phyloP scores from a whole-genome alignment of 78 protist species.

The Monosiga brevicollis region DNA sequence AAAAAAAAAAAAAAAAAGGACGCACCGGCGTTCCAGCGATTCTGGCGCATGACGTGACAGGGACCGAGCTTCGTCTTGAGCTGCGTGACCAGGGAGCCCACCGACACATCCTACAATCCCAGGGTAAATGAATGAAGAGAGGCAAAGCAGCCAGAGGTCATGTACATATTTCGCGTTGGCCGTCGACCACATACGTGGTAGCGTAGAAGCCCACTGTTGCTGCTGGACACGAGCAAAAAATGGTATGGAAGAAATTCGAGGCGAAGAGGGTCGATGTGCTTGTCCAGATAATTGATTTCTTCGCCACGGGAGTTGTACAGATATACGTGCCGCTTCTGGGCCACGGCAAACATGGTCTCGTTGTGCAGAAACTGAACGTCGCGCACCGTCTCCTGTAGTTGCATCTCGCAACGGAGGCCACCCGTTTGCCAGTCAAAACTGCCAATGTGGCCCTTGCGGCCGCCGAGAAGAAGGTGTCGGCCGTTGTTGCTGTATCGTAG shows the following conservation, averaged over 20 bases:
- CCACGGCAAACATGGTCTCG: conserved; percentile 84
- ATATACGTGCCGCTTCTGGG: conserved; percentile 79
- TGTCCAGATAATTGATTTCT: conserved; percentile 79
- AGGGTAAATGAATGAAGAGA: no score
- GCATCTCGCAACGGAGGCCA: conserved; percentile 55
- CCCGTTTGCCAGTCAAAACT: conserved; percentile 64
- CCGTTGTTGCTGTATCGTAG: no score
- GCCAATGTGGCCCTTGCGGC: conserved; percentile 84
- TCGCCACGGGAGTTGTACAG: conserved; percentile 82
- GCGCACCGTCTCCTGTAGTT: conserved; percentile 55
- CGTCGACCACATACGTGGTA: no score
- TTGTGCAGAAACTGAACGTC: conserved; percentile 77
- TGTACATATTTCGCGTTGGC: no score
- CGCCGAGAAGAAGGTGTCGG: conserved; percentile 66
- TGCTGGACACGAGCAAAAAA: conserved; percentile 63
- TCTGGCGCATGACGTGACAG: conserved; percentile 35
- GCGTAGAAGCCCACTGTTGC: background rate
- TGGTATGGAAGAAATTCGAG: conserved; percentile 86
- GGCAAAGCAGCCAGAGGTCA: conserved; percentile 21
- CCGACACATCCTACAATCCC: conserved; percentile 65
- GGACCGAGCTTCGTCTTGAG: conserved; percentile 36
- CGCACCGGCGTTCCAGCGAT: conserved; percentile 85
- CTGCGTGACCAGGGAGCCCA: conserved; percentile 34
- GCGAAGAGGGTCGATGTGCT: conserved; percentile 43
- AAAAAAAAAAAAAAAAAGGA: no score